Evolutionary conservation across 352 stramenopile genomes (phyloP), one percentile per base, ranked within the genome.

Genomic region (Phytopythium boreale): DNA sequence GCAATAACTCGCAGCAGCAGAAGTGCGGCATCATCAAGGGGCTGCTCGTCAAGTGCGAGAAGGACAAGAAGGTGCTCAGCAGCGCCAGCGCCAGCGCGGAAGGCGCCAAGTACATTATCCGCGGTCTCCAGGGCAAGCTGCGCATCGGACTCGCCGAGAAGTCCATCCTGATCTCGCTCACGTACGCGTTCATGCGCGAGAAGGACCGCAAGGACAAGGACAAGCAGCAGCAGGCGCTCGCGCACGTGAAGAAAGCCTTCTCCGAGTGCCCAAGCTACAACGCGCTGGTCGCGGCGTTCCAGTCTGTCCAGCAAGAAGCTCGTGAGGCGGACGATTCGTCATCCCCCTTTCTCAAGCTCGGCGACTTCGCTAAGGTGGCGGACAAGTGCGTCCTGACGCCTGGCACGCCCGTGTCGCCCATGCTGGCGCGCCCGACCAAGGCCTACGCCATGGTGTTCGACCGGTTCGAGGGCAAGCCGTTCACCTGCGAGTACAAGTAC

Each of bases 401-500:
- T 1, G 97, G 97, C n/a, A 97, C 98, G 46, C 98, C 98, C 0
- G 96, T 99, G 34, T 95, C 92, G 34, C 98, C 98, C 10, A 99
- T 99, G 98, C 82, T 99, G 8, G 97, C 98, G 43, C 98, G 99
- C 59, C 97, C 98, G 0, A 98, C 95, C 2, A 99, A 99, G 70
- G 86, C 88, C 39, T 93, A 94, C 59, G 87, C 89, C 24, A 98
- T 99, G 82, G 97, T 99, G 12, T 91, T 99, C 49, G 97, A 99
- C 62, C 90, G 98, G 10, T 95, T 99, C 58, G 85, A 98, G 70
- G 96, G 93, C 31, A 87, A 93, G 71, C 79, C 86, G 37, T 99
- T 99, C 74, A 99, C 97, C 6, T 99, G 96, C 71, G 98, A 99
- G 75, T 99, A 98, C 90, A 99, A 99, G 79, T 99, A 99, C 75